Conservation (phyloP, 1,284 basidiomycete species). For the Kalmanozyma brasiliensis region DNA sequence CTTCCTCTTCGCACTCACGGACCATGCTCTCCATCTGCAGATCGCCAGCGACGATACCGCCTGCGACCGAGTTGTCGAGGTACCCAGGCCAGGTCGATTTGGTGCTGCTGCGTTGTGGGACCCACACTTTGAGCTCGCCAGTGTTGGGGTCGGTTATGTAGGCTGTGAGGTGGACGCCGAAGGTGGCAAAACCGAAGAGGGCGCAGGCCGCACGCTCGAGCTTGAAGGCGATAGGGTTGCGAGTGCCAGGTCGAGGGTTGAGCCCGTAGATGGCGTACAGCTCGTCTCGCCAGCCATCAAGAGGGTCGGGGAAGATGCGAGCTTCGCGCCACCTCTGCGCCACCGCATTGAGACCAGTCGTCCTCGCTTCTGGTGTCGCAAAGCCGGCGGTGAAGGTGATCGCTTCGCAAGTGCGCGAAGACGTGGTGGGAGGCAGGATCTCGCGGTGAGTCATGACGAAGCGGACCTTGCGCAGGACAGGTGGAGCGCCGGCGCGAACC, state of each 20-base stretch:
- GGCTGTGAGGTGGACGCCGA: slow-evolving; percentile 81
- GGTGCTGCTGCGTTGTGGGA: slow-evolving; percentile 82
- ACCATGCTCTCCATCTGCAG: slow-evolving; percentile 79
- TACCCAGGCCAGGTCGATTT: slow-evolving; percentile 79
- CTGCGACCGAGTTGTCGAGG: slow-evolving; percentile 69
- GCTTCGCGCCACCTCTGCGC: slow-evolving; percentile 48
- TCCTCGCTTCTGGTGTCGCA: slow-evolving; percentile 30
- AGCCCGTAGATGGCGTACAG: slow-evolving; percentile 59
- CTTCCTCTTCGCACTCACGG: slow-evolving; percentile 94
- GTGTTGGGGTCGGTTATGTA: slow-evolving; percentile 52
- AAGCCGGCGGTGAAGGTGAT: slow-evolving; percentile 35
- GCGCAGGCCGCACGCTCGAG: slow-evolving; percentile 89
- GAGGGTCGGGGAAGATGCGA: slow-evolving; percentile 52
- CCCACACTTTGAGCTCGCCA: slow-evolving; percentile 75
- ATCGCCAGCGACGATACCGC: slow-evolving; percentile 77
- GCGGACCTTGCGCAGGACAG: slow-evolving; percentile 24
- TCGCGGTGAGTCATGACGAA: slow-evolving; percentile 40
- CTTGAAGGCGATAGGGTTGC: slow-evolving; percentile 75
- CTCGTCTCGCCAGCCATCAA: slow-evolving; percentile 68
- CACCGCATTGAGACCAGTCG: slow-evolving; percentile 36
- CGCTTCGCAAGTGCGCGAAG: slow-evolving; percentile 20
- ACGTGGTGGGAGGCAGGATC: slow-evolving; percentile 24
- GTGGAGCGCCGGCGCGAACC: slow-evolving; percentile 3
- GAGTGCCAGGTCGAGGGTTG: slow-evolving; percentile 23
- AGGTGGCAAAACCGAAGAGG: slow-evolving; percentile 89